Percentiles rank a stretch among this genome's conserved stretches.
Conservation (phyloP, 2,329 filamentous ascomycete genomes). For the Stemphylium vesicarium region DNA sequence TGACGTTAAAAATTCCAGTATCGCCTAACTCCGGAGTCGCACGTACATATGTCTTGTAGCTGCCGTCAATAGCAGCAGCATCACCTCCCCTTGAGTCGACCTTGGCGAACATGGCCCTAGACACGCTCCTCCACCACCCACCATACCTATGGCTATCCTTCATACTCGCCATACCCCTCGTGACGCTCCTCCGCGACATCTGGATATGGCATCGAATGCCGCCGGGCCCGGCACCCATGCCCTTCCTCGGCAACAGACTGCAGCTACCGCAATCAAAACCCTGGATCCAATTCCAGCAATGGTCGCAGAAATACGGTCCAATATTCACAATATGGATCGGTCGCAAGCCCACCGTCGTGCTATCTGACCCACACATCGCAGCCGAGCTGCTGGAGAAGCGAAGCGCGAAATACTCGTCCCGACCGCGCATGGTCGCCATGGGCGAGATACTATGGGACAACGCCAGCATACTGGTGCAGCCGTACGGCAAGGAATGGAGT, state of each 20-base stretch:
- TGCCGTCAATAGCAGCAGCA: not conserved
- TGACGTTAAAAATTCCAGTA: slow-evolving; percentile 10
- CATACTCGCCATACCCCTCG: slow-evolving; percentile 31
- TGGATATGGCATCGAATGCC: slow-evolving; percentile 51
- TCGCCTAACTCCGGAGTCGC: slow-evolving; percentile 6
- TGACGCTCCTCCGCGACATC: slow-evolving; percentile 36
- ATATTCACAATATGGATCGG: slow-evolving; percentile 59
- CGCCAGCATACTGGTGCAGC: slow-evolving; percentile 56
- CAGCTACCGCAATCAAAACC: slow-evolving; percentile 42
- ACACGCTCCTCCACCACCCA: slow-evolving; percentile 23
- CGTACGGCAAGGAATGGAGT: slow-evolving; percentile 57
- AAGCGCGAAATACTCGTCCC: slow-evolving; percentile 53
- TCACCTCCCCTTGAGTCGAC: not conserved
- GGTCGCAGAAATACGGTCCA: slow-evolving; percentile 54
- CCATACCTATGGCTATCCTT: slow-evolving; percentile 37
- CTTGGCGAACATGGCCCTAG: slow-evolving; percentile 33
- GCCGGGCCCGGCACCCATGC: slow-evolving; percentile 55
- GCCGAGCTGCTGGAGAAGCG: slow-evolving; percentile 56
- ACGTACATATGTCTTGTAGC: not conserved
- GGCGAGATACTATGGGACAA: slow-evolving; percentile 55
- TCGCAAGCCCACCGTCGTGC: slow-evolving; percentile 53
- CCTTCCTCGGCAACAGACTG: slow-evolving; percentile 52
- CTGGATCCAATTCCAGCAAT: slow-evolving; percentile 51
- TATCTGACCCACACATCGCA: slow-evolving; percentile 54
- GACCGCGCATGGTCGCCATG: slow-evolving; percentile 56